These are phyloP conservation scores for Kazachstania bromeliacearum DNA, from an alignment of 805 yeast species.

Conservation along the genomic window DNA sequence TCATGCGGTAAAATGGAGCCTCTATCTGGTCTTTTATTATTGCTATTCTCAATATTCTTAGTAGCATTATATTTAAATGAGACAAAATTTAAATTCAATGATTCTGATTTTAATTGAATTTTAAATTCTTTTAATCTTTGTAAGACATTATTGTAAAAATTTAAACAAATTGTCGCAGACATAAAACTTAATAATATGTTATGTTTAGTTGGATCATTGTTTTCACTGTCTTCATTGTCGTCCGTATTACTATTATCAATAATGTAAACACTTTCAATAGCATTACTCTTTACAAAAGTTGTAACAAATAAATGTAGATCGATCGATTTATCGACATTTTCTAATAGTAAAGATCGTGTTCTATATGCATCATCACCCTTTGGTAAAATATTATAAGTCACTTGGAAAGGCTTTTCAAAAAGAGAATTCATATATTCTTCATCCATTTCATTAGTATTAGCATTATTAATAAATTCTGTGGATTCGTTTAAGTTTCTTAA, in stretches of 20 bases:
- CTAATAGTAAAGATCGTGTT: conserved; percentile 25
- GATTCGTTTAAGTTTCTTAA: too few species aligned
- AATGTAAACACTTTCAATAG: conserved; percentile 49
- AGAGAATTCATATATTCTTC: conserved; percentile 2
- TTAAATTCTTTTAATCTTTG: conserved; percentile 32
- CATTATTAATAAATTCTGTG: background rate
- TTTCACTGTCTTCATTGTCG: conserved; percentile 24
- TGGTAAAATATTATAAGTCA: conserved; percentile 22
- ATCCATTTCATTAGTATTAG: background rate
- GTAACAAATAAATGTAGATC: conserved; percentile 23
- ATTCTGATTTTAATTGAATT: conserved; percentile 32
- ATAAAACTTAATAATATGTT: conserved; percentile 24
- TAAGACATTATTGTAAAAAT: conserved; percentile 31
- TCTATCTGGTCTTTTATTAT: conserved; percentile 27
- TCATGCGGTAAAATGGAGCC: conserved; percentile 26
- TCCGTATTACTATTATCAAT: conserved; percentile 29
- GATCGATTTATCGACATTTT: conserved; percentile 18
- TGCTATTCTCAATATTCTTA: conserved; percentile 29
- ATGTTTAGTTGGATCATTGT: conserved; percentile 28
- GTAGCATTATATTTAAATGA: conserved; percentile 31
- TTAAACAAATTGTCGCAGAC: conserved; percentile 29
- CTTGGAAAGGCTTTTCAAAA: conserved; percentile 13
- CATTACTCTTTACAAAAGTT: conserved; percentile 45
- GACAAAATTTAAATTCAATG: conserved; percentile 31
- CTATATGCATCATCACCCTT: conserved; percentile 27